phyloP scores from a whole-genome alignment of 306 rosid genomes.

The Begonia masoniana region DNA sequence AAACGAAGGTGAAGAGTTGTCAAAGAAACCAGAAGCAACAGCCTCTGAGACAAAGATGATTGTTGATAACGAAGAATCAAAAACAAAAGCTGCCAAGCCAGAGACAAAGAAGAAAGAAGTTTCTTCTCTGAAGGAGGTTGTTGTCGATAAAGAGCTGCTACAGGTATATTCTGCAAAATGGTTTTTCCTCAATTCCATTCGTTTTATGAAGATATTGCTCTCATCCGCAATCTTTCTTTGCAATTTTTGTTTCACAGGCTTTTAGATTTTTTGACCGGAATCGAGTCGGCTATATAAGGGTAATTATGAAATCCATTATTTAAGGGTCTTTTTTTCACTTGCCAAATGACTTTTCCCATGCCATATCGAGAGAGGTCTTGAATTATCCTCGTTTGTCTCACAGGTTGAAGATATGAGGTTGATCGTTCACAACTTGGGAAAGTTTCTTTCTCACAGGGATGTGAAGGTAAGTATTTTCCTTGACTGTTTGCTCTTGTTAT shows the following conservation, averaged over 20 bases:
- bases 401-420: constrained; percentile 96
- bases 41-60: constrained; percentile 28
- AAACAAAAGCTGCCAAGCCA: constrained; percentile 33
- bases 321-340: no score
- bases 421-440: constrained; percentile 71
- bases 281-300: constrained; percentile 73
- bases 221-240: neutral
- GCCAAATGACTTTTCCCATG: neutral
- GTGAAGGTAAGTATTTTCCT: constrained; percentile 49
- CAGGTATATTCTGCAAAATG: constrained; percentile 36
- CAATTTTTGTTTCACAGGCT: constrained; percentile 46
- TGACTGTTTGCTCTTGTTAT: neutral
- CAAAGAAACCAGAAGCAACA: constrained; percentile 25
- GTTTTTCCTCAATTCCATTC: neutral
- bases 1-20: constrained; percentile 23
- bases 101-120: constrained; percentile 41
- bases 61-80: constrained; percentile 17
- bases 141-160: constrained; percentile 61
- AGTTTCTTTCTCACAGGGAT: constrained; percentile 87
- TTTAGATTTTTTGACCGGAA: constrained; percentile 86
- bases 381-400: constrained; percentile 9
- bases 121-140: constrained; percentile 31
- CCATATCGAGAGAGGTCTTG: neutral
- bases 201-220: constrained; percentile 3
- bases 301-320: constrained; percentile 13